Percentiles rank a stretch among this genome's conserved stretches.
phyloP scores from a whole-genome alignment of 179 eudicot genomes.

The Gypsophila paniculata region DNA sequence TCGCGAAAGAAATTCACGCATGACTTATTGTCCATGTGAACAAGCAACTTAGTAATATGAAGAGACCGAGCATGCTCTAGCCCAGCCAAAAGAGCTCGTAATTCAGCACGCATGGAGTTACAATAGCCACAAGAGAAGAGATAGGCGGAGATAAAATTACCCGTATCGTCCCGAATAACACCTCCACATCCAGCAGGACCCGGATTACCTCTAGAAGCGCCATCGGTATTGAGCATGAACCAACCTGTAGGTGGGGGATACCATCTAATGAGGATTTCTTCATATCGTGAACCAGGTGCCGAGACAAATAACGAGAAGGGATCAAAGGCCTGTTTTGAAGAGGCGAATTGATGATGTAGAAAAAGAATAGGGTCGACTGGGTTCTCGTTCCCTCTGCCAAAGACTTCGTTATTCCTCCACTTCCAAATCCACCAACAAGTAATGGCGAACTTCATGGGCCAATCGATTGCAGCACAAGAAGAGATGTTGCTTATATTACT shows the following conservation, averaged over 20 bases:
- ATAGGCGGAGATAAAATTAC: neutral
- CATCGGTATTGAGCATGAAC: too few species aligned
- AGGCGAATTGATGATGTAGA: neutral
- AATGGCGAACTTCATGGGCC: neutral
- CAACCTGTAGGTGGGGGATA: neutral
- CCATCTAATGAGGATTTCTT: neutral
- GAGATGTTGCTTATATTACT: neutral
- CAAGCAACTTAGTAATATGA: neutral
- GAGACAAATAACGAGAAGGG: neutral
- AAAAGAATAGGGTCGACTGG: neutral
- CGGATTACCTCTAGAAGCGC: too few species aligned
- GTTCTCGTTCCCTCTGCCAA: neutral
- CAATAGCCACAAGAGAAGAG: neutral
- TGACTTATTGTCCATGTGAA: neutral
- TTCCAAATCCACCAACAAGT: too few species aligned
- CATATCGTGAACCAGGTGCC: neutral
- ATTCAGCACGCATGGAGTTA: neutral
- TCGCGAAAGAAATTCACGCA: neutral
- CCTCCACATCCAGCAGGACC: neutral
- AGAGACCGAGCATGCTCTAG: neutral
- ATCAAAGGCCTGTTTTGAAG: neutral
- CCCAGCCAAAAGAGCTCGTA: neutral
- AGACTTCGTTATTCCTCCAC: neutral
- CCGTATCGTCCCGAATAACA: neutral
- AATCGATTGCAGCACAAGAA: neutral